Percentiles rank a stretch among this genome's conserved stretches.
These are phyloP conservation scores for Ottelia alismoides DNA, from an alignment of 106 monocot genomes.

Conservation along the genomic window DNA sequence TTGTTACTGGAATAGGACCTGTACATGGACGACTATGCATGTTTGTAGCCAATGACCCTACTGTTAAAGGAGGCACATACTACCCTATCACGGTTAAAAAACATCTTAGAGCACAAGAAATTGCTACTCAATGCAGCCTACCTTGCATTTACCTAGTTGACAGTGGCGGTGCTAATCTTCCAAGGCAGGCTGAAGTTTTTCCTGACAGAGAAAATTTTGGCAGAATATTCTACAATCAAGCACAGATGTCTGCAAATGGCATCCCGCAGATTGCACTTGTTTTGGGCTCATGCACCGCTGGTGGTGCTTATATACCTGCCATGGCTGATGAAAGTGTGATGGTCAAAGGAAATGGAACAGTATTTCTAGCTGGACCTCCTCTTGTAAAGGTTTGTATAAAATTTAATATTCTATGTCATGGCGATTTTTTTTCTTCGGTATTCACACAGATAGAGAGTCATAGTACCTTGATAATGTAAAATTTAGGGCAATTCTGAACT, in stretches of 20 bases:
- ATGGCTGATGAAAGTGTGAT: slow-evolving; percentile 99
- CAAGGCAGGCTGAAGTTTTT: slow-evolving; percentile 94
- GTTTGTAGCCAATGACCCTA: slow-evolving; percentile 98
- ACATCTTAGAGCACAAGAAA: slow-evolving; percentile 94
- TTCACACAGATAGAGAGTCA: no score
- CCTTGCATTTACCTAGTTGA: slow-evolving; percentile 97
- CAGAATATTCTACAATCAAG: slow-evolving; percentile 98
- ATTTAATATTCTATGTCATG: background rate
- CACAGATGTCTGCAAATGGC: slow-evolving; percentile 86
- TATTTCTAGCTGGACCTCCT: slow-evolving; percentile 97
- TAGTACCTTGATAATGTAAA: no score
- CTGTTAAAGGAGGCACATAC: slow-evolving; percentile 94
- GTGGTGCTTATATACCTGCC: slow-evolving; percentile 99
- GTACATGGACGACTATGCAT: slow-evolving; percentile 86
- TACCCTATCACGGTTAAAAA: slow-evolving; percentile 98
- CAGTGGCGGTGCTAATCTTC: slow-evolving; percentile 97
- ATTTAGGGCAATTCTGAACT: slow-evolving; percentile 45
- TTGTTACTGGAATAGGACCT: slow-evolving; percentile 87
- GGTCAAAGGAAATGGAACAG: slow-evolving; percentile 95
- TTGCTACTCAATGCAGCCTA: slow-evolving; percentile 76
- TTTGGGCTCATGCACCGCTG: slow-evolving; percentile 95
- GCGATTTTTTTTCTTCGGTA: slow-evolving; percentile 11
- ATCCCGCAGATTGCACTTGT: slow-evolving; percentile 97
- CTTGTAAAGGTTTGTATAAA: slow-evolving; percentile 84
- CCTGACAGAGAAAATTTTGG: slow-evolving; percentile 99